Evolutionary conservation across 257 asterid species (phyloP).

Genomic region (Ehretia macrophylla): DNA sequence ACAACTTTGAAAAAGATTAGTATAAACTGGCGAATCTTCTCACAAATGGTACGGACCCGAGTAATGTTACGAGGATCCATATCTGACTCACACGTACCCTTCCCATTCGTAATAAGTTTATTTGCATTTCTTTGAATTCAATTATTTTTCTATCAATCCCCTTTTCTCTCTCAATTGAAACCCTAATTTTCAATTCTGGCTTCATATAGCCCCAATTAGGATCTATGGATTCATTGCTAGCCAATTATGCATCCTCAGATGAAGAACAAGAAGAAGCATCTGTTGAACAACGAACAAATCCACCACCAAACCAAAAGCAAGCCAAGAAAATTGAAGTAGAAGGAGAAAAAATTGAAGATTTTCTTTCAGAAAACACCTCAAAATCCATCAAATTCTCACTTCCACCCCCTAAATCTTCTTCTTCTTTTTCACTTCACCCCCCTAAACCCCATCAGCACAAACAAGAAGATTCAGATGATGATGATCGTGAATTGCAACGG

Average conservation of each 20-base stretch:
- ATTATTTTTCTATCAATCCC: background rate
- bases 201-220: background rate
- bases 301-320: slow-evolving; percentile 8
- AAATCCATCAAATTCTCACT: slow-evolving; percentile 41
- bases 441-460: background rate
- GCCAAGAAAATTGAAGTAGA: background rate
- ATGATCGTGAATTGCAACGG: background rate
- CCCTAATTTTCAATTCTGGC: background rate
- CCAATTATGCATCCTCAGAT: slow-evolving; percentile 84
- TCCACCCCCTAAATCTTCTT: slow-evolving; percentile 53
- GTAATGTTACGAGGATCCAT: no score
- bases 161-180: background rate
- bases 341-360: no score
- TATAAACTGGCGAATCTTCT: no score
- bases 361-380: slow-evolving; percentile 14
- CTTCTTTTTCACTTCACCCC: slow-evolving; percentile 13
- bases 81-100: no score
- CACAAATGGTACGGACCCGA: no score
- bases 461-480: background rate
- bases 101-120: no score
- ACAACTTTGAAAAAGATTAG: no score
- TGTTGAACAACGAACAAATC: slow-evolving; percentile 3
- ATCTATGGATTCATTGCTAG: slow-evolving; percentile 63
- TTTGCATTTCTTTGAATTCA: no score
- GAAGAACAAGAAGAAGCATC: slow-evolving; percentile 48